phyloP scores from a whole-genome alignment of 2,329 filamentous ascomycete genomes.

The Neoarthrinium moseri region DNA sequence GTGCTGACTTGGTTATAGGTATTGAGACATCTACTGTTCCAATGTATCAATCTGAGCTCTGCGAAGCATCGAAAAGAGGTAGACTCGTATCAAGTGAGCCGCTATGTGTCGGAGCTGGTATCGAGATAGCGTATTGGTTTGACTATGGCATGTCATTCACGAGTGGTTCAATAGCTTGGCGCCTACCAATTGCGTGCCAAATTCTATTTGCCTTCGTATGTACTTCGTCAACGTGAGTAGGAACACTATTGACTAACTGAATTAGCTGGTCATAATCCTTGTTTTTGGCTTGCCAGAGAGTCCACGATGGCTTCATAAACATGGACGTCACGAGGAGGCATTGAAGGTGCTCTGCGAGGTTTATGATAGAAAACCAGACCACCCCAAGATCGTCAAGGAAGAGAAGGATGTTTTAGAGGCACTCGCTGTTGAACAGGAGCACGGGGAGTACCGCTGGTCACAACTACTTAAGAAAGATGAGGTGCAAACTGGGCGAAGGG shows the following conservation, averaged over 20 bases:
- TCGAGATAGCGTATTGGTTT: constrained; percentile 29
- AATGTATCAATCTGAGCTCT: constrained; percentile 44
- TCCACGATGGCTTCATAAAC: constrained; percentile 26
- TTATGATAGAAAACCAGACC: constrained; percentile 36
- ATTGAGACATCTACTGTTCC: constrained; percentile 33
- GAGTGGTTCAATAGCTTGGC: constrained; percentile 24
- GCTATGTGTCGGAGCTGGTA: constrained; percentile 23
- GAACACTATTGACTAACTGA: not conserved
- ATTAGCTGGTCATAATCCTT: constrained; percentile 18
- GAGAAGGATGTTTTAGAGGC: constrained; percentile 38
- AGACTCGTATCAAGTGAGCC: constrained; percentile 39
- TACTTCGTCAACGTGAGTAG: not conserved
- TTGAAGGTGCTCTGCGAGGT: constrained; percentile 28
- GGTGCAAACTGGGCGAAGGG: constrained; percentile 39
- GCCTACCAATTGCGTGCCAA: constrained; percentile 30
- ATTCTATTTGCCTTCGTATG: constrained; percentile 27
- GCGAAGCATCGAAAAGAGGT: constrained; percentile 39
- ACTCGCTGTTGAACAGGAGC: constrained; percentile 34
- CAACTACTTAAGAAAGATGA: constrained; percentile 41
- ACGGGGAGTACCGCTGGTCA: constrained; percentile 34
- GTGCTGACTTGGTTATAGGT: no score
- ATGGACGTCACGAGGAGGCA: constrained; percentile 26
- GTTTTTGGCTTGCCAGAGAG: constrained; percentile 27
- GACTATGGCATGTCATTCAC: constrained; percentile 31
- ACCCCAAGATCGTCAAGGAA: constrained; percentile 32